These are phyloP conservation scores for Plasmodium vivax DNA, from an alignment of 169 alveolate genomes.

Conservation along the genomic window DNA sequence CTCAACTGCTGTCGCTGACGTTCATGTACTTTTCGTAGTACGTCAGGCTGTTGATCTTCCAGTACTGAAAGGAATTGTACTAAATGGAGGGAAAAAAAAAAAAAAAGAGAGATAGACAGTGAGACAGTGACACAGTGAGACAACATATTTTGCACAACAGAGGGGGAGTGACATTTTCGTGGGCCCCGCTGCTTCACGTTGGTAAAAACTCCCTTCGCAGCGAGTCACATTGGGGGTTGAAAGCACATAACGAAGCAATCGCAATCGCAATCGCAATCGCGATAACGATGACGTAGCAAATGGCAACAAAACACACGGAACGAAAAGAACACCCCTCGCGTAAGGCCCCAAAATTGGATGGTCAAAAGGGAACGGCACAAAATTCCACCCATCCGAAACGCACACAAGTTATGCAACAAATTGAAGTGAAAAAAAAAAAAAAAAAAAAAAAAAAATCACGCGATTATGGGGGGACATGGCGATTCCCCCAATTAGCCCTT, in stretches of 20 bases:
- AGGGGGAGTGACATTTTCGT: not conserved
- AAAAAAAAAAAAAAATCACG: not conserved
- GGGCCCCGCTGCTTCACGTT: not conserved
- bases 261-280: too few relatives aligned
- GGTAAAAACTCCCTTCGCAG: not conserved
- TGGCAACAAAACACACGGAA: not conserved
- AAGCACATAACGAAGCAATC: not conserved
- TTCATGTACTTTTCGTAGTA: conserved; percentile 73
- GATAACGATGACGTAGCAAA: not conserved
- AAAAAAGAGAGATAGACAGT: not conserved
- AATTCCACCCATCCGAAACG: not conserved
- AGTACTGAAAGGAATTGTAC: conserved; percentile 74
- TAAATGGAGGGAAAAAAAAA: not conserved
- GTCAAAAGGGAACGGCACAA: not conserved
- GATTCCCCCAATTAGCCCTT: not conserved
- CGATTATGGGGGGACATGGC: not conserved
- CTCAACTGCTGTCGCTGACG: conserved; percentile 62
- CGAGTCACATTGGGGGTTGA: not conserved
- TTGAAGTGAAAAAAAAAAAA: not conserved
- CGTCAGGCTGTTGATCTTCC: conserved; percentile 70
- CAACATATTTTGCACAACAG: not conserved
- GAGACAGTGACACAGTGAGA: not conserved
- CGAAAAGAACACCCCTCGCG: not conserved
- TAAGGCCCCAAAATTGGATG: not conserved
- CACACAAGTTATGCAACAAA: not conserved